Base-by-base conservation (phyloP, 352 stramenopile genomes). In the Halophytophthora polymorphica region DNA sequence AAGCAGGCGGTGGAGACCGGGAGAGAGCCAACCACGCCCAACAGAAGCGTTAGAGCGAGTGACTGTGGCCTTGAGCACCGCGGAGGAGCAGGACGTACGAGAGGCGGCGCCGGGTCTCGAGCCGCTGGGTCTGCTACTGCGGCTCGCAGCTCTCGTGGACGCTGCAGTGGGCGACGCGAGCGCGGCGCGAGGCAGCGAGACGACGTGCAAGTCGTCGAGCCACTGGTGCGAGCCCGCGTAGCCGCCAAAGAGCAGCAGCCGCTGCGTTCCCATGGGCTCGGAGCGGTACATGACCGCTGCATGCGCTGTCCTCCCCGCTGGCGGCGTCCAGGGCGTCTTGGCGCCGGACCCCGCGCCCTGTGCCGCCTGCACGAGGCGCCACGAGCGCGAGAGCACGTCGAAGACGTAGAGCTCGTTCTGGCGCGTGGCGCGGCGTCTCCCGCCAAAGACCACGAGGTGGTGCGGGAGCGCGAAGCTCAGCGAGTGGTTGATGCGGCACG, bases 361-460 rank as follows among this genome's bases (percentile, higher is more conserved):
- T 13, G 21, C 47, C 31, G 21, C 43, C 11, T 25, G 49, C 34
- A 74, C 58, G 29, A 59, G 56, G 23, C 57, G 59, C 73, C 73
- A 83, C 45, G 60, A 49, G 6, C 54, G 52, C 2, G 50, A 70
- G 18, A 19, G 23, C 25, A 72, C 55, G 23, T 87, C 66, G 45
- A 77, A 86, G 36, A 88, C 56, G 31, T 57, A 80, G 11, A 86
- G 36, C 28, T 87, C 72, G 25, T 87, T 86, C 40, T 80, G 66
- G 0, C 77, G 76, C 23, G 67, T 42, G 23, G 62, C 49, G 6
- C 66, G 62, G 37, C 76, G 64, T 15, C 77, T 47, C 25, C 79
- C 79, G 38, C 77, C 79, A 62, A 90, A 88, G 2, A 90, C 37
- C 37, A 90, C 47, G 23, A 87, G 49, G 45, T 86, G 68, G 15